A percentile compares a stretch with the other conserved stretches of the same genome.
Conservation (phyloP, 805 yeast species). For the Vanderwaltozyma tropicalis region DNA sequence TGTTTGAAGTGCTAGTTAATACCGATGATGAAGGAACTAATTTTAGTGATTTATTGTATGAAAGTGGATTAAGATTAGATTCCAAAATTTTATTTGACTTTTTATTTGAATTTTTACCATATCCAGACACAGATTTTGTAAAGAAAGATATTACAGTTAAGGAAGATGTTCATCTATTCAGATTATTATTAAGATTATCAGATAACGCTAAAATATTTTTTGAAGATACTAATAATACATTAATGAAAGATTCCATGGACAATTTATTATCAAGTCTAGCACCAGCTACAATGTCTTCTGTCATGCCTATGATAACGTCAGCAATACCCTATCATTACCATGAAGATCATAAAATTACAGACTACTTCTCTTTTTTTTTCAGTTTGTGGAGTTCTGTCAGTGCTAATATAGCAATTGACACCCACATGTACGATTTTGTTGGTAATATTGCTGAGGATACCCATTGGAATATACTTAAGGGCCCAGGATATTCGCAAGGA, state of each 20-base stretch:
- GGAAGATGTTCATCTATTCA: constrained; percentile 39
- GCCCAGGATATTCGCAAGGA: constrained; percentile 5
- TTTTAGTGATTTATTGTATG: constrained; percentile 22
- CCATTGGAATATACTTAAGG: constrained; percentile 22
- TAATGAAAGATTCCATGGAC: constrained; percentile 41
- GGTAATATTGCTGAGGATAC: constrained; percentile 49
- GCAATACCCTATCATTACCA: constrained; percentile 39
- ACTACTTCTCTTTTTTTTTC: constrained; percentile 56
- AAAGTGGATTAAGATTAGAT: constrained; percentile 28
- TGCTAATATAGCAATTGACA: constrained; percentile 43
- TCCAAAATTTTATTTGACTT: constrained; percentile 27
- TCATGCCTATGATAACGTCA: constrained; percentile 43
- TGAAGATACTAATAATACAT: constrained; percentile 28
- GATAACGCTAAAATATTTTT: constrained; percentile 47
- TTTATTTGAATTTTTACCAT: constrained; percentile 31
- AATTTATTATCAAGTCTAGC: constrained; percentile 43
- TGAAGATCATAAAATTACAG: constrained; percentile 34
- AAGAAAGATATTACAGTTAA: constrained; percentile 25
- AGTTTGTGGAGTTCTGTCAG: constrained; percentile 58
- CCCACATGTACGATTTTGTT: constrained; percentile 52
- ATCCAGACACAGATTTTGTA: constrained; percentile 40
- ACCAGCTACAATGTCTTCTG: constrained; percentile 40
- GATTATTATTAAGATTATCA: constrained; percentile 42
- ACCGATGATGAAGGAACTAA: constrained; percentile 27
- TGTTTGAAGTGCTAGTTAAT: constrained; percentile 47